Evolutionary conservation across 192 early-diverging fungal species (phyloP), one percentile per base, ranked within the genome.

Genomic region (Coemansia furcata): DNA sequence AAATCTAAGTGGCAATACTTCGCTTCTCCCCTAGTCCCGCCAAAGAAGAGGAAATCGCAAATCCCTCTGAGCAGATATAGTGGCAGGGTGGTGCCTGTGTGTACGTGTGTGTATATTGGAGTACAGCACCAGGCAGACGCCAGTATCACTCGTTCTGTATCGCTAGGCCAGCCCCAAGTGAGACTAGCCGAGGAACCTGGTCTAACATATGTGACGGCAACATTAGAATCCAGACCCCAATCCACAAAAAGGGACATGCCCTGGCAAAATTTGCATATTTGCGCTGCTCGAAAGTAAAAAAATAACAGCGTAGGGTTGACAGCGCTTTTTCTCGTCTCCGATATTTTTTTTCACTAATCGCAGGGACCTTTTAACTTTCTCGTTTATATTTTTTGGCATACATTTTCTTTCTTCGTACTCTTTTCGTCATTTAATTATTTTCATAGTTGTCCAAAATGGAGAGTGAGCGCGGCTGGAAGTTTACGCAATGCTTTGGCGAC

Each of bases 401-500:
- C 50, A 49, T 54, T 54, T 29, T 54, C 50, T 54, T 54, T 54
- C 46, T 54, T 54, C 50, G 52, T 54, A 32, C 12, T 32, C 4
- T 39, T 35, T 37, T 46, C 52, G 64, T 72, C 63, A 12, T 35
- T 54, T 67, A 47, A 59, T 67, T 67, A 35, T 54, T 35, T 52
- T 63, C 40, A 47, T 61, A 54, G 52, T 26, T 57, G 39, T 52
- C 37, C 68, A 26, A 66, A 60, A 83, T 83, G 80, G 80, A 83
- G 67, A 77, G 76, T 65, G 76, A 83, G 73, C 76, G 73, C 62
- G 85, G 82, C 37, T 94, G 92, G 92, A 93, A 95, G 76, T 99
- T 99, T 80, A 95, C 96, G 42, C 97, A 99, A 85, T 99, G 97
- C 84, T 99, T 99, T 86, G 97, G 97, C 60, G 97, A 99, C 85